These are phyloP conservation scores for Discostella stelligeroides DNA, from an alignment of 108 stramenopile genomes.

Conservation along the genomic window DNA sequence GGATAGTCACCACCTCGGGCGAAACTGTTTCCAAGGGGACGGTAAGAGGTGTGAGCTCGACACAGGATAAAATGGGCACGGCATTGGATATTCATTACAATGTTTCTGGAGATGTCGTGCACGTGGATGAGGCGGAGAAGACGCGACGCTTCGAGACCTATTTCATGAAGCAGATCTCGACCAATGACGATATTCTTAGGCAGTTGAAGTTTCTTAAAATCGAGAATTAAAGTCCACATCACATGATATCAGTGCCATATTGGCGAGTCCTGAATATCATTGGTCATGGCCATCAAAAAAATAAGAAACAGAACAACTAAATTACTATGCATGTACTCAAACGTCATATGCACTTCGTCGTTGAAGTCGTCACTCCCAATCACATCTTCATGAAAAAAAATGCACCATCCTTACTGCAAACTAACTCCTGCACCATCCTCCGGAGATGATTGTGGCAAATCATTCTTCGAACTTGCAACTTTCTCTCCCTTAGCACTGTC, in stretches of 20 bases:
- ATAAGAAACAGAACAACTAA: too few species aligned
- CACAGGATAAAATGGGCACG: slow-evolving; percentile 43
- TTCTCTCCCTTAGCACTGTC: slow-evolving; percentile 11
- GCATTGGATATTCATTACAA: slow-evolving; percentile 89
- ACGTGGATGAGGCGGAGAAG: slow-evolving; percentile 88
- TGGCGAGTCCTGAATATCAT: too few species aligned
- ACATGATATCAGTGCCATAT: too few species aligned
- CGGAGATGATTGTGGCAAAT: too few species aligned
- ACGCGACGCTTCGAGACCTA: slow-evolving; percentile 84
- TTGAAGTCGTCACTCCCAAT: too few species aligned
- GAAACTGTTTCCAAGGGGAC: slow-evolving; percentile 21
- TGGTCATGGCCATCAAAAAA: too few species aligned
- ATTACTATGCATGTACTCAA: too few species aligned
- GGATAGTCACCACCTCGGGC: slow-evolving; percentile 1
- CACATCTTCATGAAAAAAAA: too few species aligned
- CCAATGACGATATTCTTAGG: slow-evolving; percentile 73
- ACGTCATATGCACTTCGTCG: too few species aligned
- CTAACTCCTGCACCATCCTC: too few species aligned
- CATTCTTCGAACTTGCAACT: too few species aligned
- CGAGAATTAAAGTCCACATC: slow-evolving; percentile 33
- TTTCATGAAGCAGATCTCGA: slow-evolving; percentile 79
- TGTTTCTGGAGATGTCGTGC: slow-evolving; percentile 61
- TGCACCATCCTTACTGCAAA: too few species aligned
- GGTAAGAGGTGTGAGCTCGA: slow-evolving; percentile 6
- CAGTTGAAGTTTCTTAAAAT: slow-evolving; percentile 58